Conservation (phyloP, 495 filamentous ascomycete species). For the Daldinia childiae region DNA sequence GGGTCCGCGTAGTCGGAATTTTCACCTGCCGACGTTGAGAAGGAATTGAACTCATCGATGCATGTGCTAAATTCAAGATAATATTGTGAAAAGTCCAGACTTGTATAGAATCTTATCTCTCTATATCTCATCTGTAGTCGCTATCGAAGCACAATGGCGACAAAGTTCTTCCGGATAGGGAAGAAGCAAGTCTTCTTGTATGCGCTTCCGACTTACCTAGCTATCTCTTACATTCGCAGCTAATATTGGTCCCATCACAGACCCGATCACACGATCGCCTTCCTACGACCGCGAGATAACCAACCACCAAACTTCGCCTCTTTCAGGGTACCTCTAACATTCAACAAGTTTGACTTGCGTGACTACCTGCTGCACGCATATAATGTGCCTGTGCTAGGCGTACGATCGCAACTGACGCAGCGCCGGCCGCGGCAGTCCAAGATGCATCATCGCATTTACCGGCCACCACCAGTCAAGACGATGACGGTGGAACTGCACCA, state of each 20-base stretch:
- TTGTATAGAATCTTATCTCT: background rate
- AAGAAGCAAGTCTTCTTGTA: constrained; percentile 77
- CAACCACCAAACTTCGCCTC: constrained; percentile 80
- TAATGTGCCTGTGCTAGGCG: constrained; percentile 67
- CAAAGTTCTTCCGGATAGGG: constrained; percentile 51
- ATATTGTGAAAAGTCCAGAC: constrained; percentile 7
- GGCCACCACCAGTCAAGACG: constrained; percentile 78
- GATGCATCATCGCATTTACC: constrained; percentile 55
- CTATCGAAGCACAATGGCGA: constrained; percentile 29
- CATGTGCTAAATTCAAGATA: constrained; percentile 22
- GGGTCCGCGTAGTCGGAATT: constrained; percentile 27
- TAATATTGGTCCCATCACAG: constrained; percentile 54
- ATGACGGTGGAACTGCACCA: constrained; percentile 88
- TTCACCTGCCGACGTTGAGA: constrained; percentile 27
- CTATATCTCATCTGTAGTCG: constrained; percentile 3
- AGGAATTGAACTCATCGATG: background rate
- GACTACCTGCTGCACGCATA: constrained; percentile 88
- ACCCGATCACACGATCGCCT: constrained; percentile 78
- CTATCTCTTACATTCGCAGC: background rate
- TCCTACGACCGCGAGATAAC: constrained; percentile 72
- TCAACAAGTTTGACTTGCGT: constrained; percentile 91
- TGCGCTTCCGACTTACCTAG: constrained; percentile 37
- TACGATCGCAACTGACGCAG: constrained; percentile 83
- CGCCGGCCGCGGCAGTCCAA: constrained; percentile 64
- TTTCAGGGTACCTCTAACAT: constrained; percentile 84